A percentile compares a stretch with the other conserved stretches of the same genome.
These are phyloP conservation scores for Flaveria floridana DNA, from an alignment of 140 eudicot genomes.

Conservation along the genomic window DNA sequence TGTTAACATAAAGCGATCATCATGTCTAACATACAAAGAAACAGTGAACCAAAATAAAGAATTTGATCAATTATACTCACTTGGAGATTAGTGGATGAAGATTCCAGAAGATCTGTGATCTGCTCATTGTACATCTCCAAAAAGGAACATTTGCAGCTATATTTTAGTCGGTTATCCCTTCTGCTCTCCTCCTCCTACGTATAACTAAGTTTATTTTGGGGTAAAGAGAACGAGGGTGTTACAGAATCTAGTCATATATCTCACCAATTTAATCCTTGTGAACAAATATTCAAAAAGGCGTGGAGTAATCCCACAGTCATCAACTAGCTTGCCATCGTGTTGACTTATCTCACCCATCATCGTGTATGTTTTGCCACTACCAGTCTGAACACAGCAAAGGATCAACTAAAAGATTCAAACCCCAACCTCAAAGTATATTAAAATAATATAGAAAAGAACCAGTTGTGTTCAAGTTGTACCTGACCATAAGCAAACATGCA, in stretches of 20 bases:
- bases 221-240: conserved; percentile 13
- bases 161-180: conserved; percentile 60
- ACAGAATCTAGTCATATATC: conserved; percentile 33
- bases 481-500: conserved; percentile 98
- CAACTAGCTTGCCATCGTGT: conserved; percentile 53
- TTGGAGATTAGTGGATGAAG: conserved; percentile 77
- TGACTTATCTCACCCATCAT: conserved; percentile 89
- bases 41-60: conserved; percentile 18
- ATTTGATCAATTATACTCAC: conserved; percentile 37
- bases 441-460: background rate
- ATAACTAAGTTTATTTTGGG: background rate
- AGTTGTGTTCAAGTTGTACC: conserved; percentile 39
- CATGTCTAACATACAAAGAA: conserved; percentile 10
- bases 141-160: conserved; percentile 91
- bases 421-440: conserved; percentile 22
- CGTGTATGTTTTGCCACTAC: conserved; percentile 93
- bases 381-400: conserved; percentile 56
- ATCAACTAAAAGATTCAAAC: conserved; percentile 23
- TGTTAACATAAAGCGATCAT: conserved; percentile 30
- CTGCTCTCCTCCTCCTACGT: conserved; percentile 78
- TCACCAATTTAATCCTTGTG: conserved; percentile 66
- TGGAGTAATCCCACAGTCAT: conserved; percentile 85
- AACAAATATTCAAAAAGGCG: conserved; percentile 79
- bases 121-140: conserved; percentile 94
- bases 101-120: conserved; percentile 84